Conservation (phyloP, 2,329 filamentous ascomycete species). For the Aspergillus neotritici region DNA sequence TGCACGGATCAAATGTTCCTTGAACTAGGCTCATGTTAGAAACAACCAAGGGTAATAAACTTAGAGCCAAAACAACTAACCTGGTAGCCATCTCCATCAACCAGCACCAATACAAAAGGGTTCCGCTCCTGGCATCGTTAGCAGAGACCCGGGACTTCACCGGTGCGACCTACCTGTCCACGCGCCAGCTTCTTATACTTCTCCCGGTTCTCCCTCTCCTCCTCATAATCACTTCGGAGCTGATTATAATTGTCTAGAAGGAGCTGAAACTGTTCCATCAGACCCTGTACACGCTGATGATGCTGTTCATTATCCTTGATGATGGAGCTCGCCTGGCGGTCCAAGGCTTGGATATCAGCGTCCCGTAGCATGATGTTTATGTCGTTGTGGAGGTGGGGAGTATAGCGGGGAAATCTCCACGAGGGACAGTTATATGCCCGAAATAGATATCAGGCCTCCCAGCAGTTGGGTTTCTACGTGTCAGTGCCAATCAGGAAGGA, state of each 20-base stretch:
- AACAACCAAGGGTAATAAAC: slow-evolving; percentile 38
- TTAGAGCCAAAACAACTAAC: slow-evolving; percentile 10
- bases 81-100: slow-evolving; percentile 59
- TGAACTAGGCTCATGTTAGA: slow-evolving; percentile 61
- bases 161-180: slow-evolving; percentile 31
- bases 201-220: slow-evolving; percentile 50
- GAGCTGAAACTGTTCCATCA: slow-evolving; percentile 38
- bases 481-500: no score
- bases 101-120: slow-evolving; percentile 55
- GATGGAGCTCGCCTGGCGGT: slow-evolving; percentile 8
- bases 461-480: no score
- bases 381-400: no score
- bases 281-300: slow-evolving; percentile 24
- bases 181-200: slow-evolving; percentile 51
- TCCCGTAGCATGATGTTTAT: slow-evolving; percentile 14
- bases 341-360: slow-evolving; percentile 14
- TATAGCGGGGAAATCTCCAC: neutral
- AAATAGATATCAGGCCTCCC: no score
- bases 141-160: neutral
- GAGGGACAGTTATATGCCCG: neutral
- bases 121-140: slow-evolving; percentile 40
- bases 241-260: slow-evolving; percentile 52
- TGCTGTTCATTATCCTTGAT: slow-evolving; percentile 22
- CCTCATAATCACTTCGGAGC: slow-evolving; percentile 54
- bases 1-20: slow-evolving; percentile 45